Percentiles rank a stretch among this genome's conserved stretches.
Conservation (phyloP, 164 flowering plant genomes). For the Aristolochia fimbriata region DNA sequence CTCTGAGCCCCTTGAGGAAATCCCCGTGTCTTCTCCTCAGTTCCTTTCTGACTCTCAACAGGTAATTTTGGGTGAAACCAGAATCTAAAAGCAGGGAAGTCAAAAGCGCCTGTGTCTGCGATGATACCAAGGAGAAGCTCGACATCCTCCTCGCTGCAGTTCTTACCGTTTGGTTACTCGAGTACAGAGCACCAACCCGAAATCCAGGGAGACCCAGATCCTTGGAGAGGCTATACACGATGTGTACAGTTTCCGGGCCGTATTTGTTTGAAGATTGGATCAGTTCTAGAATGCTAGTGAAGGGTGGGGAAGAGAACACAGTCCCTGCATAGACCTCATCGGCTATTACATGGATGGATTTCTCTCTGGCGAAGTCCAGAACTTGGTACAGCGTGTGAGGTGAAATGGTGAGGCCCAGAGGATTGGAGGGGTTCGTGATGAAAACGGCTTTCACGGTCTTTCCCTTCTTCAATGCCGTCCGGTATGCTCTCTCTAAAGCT, state of each 20-base stretch:
- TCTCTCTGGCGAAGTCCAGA: conserved; percentile 59
- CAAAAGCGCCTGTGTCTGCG: conserved; percentile 50
- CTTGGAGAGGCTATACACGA: conserved; percentile 69
- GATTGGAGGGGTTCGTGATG: conserved; percentile 73
- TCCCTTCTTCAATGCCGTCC: conserved; percentile 43
- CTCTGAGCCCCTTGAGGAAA: conserved; percentile 38
- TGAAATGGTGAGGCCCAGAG: conserved; percentile 21
- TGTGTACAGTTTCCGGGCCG: conserved; percentile 52
- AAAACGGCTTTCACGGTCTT: conserved; percentile 49
- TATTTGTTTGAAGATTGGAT: conserved; percentile 22
- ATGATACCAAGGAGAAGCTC: conserved; percentile 50
- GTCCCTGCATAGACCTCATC: conserved; percentile 76
- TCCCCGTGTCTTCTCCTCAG: conserved; percentile 10
- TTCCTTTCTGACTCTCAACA: conserved; percentile 21
- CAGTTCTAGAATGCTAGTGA: conserved; percentile 64
- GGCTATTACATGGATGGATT: conserved; percentile 62
- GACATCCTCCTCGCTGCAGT: conserved; percentile 49
- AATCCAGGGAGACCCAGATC: conserved; percentile 70
- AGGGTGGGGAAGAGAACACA: conserved; percentile 35
- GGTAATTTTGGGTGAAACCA: conserved; percentile 32
- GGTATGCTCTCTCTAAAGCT: conserved; percentile 55
- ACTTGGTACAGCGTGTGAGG: conserved; percentile 33
- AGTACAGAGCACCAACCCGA: conserved; percentile 53
- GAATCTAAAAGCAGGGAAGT: conserved; percentile 39
- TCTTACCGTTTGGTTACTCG: conserved; percentile 40